phyloP scores from a whole-genome alignment of 1,139 yeast species.

The Arxiozyma slooffiae region DNA sequence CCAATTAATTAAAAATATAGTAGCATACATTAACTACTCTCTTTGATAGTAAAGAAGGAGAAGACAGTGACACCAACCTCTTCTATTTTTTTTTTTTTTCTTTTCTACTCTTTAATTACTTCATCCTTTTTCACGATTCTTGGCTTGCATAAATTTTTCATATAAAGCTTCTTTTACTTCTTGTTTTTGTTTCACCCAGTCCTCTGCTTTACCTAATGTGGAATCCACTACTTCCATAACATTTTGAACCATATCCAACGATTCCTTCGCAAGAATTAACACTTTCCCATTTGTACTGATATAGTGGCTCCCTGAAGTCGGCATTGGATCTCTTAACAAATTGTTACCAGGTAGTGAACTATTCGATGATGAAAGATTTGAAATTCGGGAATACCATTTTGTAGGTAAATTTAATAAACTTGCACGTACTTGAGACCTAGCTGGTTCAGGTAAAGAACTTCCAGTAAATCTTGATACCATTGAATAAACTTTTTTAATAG shows the following conservation, averaged over 20 bases:
- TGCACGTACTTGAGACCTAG: constrained; percentile 73
- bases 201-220: constrained; percentile 73
- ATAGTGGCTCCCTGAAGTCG: constrained; percentile 7
- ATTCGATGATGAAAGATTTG: constrained; percentile 12
- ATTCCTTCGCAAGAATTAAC: constrained; percentile 75
- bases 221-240: constrained; percentile 78
- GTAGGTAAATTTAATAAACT: constrained; percentile 66
- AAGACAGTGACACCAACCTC: too few species aligned
- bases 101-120: too few species aligned
- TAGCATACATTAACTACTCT: too few species aligned
- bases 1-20: too few species aligned
- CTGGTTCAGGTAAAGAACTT: constrained; percentile 67
- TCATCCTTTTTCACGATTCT: not conserved
- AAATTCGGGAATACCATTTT: constrained; percentile 43
- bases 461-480: constrained; percentile 81
- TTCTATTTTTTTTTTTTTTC: too few species aligned
- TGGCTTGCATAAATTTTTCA: constrained; percentile 19
- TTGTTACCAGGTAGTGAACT: not conserved
- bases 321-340: not conserved
- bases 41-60: too few species aligned
- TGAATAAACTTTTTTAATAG: constrained; percentile 79
- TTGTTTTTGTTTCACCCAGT: constrained; percentile 56
- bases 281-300: constrained; percentile 55
- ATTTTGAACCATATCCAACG: constrained; percentile 76
- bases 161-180: constrained; percentile 27